These are phyloP conservation scores for Arthrobotrys conoides DNA, from an alignment of 2,329 filamentous ascomycete genomes.

Conservation along the genomic window DNA sequence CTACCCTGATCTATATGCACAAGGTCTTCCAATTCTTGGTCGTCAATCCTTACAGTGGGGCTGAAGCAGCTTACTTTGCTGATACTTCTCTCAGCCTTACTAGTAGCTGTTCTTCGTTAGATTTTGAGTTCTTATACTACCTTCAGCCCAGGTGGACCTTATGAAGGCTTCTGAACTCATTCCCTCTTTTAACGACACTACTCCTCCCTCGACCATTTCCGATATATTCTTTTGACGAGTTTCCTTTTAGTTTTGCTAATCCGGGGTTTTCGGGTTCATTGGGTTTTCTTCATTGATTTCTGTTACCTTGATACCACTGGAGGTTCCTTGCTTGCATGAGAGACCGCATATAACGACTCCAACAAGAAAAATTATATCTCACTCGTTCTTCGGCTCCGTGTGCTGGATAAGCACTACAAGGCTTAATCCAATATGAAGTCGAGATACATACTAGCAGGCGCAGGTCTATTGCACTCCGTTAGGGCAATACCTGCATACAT, in stretches of 20 bases:
- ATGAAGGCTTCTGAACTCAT: slow-evolving; percentile 44
- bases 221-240: slow-evolving; percentile 56
- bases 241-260: slow-evolving; percentile 60
- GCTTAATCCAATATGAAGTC: slow-evolving; percentile 53
- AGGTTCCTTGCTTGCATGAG: slow-evolving; percentile 44
- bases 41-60: slow-evolving; percentile 60
- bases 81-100: slow-evolving; percentile 59
- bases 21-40: slow-evolving; percentile 51
- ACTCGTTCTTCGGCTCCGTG: slow-evolving; percentile 48
- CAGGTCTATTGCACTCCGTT: slow-evolving; percentile 52
- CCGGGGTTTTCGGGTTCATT: slow-evolving; percentile 61
- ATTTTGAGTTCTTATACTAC: slow-evolving; percentile 60
- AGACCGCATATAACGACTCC: slow-evolving; percentile 34
- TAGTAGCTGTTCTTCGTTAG: slow-evolving; percentile 47
- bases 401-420: slow-evolving; percentile 46
- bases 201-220: slow-evolving; percentile 38
- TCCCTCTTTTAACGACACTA: slow-evolving; percentile 58
- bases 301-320: slow-evolving; percentile 51
- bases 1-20: slow-evolving; percentile 55
- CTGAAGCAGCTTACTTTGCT: slow-evolving; percentile 59
- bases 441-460: slow-evolving; percentile 48
- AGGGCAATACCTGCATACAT: slow-evolving; percentile 57
- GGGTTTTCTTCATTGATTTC: slow-evolving; percentile 48
- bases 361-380: slow-evolving; percentile 29
- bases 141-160: slow-evolving; percentile 61